These are phyloP conservation scores for Pleurotus ostreatus DNA, from an alignment of 768 basidiomycete genomes.

Conservation along the genomic window DNA sequence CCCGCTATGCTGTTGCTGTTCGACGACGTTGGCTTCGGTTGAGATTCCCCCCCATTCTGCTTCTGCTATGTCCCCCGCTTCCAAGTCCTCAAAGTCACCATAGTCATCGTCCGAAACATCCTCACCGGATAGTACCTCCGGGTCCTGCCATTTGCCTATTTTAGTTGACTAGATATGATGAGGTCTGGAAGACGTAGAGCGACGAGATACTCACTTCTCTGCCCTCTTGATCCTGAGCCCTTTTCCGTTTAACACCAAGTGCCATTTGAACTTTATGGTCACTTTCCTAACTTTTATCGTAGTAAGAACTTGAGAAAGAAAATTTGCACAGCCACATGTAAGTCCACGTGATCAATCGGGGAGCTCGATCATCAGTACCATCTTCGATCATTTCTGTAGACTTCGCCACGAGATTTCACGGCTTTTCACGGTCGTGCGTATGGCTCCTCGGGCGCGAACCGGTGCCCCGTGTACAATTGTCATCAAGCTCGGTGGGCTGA, in stretches of 20 bases:
- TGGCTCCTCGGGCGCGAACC: conserved; percentile 17
- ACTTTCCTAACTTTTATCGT: too few species aligned
- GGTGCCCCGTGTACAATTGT: conserved; percentile 63
- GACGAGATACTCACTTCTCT: background rate
- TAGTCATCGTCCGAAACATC: background rate
- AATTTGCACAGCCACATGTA: background rate
- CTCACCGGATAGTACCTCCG: background rate
- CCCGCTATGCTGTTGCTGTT: conserved; percentile 9
- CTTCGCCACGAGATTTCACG: too few species aligned
- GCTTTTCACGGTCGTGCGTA: background rate
- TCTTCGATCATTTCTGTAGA: too few species aligned
- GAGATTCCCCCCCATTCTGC: background rate
- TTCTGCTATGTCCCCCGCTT: background rate
- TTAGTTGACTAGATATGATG: background rate
- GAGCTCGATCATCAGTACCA: too few species aligned
- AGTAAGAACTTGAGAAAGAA: background rate
- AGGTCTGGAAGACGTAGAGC: background rate
- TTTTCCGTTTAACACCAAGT: background rate
- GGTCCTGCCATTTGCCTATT: background rate
- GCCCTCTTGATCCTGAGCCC: background rate
- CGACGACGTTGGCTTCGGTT: background rate
- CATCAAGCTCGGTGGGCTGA: conserved; percentile 71
- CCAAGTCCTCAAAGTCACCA: background rate
- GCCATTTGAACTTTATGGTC: background rate
- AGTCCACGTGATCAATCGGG: too few species aligned